phyloP scores from a whole-genome alignment of 2,329 filamentous ascomycete genomes.

The Fusarium brevicatenulatum region DNA sequence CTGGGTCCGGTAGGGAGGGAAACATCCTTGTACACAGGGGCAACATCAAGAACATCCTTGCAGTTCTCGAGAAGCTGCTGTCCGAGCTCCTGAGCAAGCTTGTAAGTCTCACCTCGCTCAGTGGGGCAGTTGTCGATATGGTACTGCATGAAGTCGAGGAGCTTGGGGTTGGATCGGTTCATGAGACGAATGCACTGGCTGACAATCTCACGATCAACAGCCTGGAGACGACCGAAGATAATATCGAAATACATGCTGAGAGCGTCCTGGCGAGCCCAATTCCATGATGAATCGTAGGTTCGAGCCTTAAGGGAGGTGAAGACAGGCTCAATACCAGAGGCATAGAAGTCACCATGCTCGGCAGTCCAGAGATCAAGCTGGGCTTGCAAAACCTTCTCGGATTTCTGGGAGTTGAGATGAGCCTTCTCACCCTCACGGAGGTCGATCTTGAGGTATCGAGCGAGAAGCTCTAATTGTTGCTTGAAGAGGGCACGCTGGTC shows the following conservation, averaged over 20 bases:
- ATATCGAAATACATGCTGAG: conserved; percentile 99
- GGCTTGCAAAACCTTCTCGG: conserved; percentile 86
- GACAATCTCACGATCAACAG: conserved; percentile 96
- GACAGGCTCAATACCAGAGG: conserved; percentile 89
- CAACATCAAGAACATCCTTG: conserved; percentile 84
- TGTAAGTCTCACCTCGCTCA: conserved; percentile 95
- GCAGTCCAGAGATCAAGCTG: conserved; percentile 95
- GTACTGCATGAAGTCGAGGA: conserved; percentile 99
- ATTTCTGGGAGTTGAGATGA: conserved; percentile 84
- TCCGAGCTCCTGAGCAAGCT: conserved; percentile 95
- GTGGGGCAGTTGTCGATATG: conserved; percentile 99
- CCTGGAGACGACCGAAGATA: conserved; percentile 93
- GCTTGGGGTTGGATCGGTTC: conserved; percentile 96
- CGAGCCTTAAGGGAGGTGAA: conserved; percentile 95
- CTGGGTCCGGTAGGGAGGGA: conserved; percentile 89
- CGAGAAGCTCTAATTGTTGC: conserved; percentile 95
- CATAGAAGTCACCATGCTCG: conserved; percentile 97
- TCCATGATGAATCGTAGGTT: conserved; percentile 98
- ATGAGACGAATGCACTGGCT: conserved; percentile 99
- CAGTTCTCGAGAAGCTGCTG: conserved; percentile 97
- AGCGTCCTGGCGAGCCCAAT: conserved; percentile 97
- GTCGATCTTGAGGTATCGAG: conserved; percentile 96
- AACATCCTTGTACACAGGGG: conserved; percentile 97
- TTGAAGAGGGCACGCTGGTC: conserved; percentile 97
- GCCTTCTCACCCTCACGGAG: conserved; percentile 97